A percentile compares a stretch with the other conserved stretches of the same genome.
phyloP scores from a whole-genome alignment of 2,329 filamentous ascomycete genomes.

The Sporothrix schenckii region DNA sequence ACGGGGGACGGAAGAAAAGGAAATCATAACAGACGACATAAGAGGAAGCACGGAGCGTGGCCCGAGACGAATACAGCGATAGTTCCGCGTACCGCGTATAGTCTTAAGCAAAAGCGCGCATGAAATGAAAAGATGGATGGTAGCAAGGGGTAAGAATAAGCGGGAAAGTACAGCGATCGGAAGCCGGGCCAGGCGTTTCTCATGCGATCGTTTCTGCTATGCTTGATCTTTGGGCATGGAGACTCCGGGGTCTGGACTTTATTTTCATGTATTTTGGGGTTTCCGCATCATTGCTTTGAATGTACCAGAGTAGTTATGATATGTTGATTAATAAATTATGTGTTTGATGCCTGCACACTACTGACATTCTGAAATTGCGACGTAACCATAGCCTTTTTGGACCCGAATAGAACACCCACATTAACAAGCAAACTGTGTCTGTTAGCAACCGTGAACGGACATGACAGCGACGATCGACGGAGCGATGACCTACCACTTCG shows the following conservation, averaged over 20 bases:
- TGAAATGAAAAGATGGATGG: too few relatives aligned
- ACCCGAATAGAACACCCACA: background rate
- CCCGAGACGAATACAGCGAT: background rate
- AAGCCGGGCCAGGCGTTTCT: background rate
- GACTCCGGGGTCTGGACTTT: background rate
- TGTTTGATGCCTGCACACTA: background rate
- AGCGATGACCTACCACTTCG: conserved; percentile 25
- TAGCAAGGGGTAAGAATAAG: background rate
- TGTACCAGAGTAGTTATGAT: background rate
- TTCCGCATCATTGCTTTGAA: background rate
- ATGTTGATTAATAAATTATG: background rate
- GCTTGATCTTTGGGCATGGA: background rate
- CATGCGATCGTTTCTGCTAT: background rate
- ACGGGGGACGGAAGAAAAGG: background rate
- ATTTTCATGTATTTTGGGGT: background rate
- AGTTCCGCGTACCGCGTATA: background rate
- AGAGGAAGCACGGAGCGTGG: background rate
- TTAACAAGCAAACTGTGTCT: conserved; percentile 5
- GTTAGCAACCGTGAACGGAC: background rate
- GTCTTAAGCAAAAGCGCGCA: background rate
- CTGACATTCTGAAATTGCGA: background rate
- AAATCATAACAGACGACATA: conserved; percentile 19
- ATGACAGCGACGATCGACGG: too few relatives aligned
- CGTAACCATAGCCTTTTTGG: background rate
- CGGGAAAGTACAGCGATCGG: background rate